Base-by-base conservation (phyloP, 139 green algal species). In the Chlorella sp. region DNA sequence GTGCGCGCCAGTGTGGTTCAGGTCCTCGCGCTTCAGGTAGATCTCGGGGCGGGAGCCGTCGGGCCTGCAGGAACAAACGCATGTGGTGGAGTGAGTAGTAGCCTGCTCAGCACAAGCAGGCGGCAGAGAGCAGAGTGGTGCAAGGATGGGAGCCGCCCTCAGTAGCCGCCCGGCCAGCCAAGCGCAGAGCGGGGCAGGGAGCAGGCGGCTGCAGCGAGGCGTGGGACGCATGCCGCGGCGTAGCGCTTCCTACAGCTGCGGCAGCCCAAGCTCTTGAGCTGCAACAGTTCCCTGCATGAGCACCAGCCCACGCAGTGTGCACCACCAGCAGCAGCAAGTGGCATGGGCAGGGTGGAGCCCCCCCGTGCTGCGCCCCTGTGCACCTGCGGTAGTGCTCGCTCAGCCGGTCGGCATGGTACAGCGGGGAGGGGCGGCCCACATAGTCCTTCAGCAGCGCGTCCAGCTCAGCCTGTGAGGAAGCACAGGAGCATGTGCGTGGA, bases 1-100 rank as follows among this genome's bases (percentile, higher is more conserved):
- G 89, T 99, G 97, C 2, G 97, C 97, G 34, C 97, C 97, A 0
- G 97, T 99, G 93, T 99, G 97, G 89, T 99, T 99, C 30, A 99
- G 89, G 86, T 99, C 97, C 91, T 99, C 97, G 2, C 97, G 91
- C 91, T 99, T 99, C 6, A 99, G 92, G 91, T 98, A 99, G 74
- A 99, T 98, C 64, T 97, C 89, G 36, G 93, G 90, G 25, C 90
- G 75, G 32, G 64, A 87, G 71, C 94, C 94, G 85, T 96, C 93
- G 13, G 86, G 71, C 34, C 90, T 91, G 89, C 68, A 30, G 39
- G n/a, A n/a, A n/a, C n/a, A n/a, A n/a, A n/a, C n/a, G n/a, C n/a
- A n/a, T n/a, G n/a, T n/a, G n/a, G n/a, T n/a, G n/a, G n/a, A n/a
- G n/a, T n/a, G n/a, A n/a, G n/a, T n/a, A n/a, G n/a, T n/a, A n/a